These are phyloP conservation scores for Chiua virens DNA, from an alignment of 768 basidiomycete species.

Conservation along the genomic window DNA sequence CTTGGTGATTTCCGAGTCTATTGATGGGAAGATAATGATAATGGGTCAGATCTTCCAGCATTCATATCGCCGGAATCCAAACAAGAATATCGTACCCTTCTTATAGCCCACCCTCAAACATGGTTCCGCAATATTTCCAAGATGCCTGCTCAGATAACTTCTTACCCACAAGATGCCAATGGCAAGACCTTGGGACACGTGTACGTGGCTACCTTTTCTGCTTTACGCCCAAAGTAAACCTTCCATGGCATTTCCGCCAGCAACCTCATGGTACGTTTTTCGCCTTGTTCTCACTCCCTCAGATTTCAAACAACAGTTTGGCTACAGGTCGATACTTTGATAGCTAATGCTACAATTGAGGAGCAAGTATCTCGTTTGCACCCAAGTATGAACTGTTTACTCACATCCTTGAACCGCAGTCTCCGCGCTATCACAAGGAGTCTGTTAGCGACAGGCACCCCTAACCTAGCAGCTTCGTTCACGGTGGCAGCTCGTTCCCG, in stretches of 20 bases:
- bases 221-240: not conserved
- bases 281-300: not conserved
- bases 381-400: constrained; percentile 6
- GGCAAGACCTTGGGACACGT: constrained; percentile 66
- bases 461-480: constrained; percentile 61
- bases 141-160: constrained; percentile 50
- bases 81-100: not conserved
- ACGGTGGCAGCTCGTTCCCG: constrained; percentile 61
- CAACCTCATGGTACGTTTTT: constrained; percentile 33
- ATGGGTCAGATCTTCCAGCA: too few species aligned
- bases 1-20: too few species aligned
- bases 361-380: constrained; percentile 50
- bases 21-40: too few species aligned
- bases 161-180: constrained; percentile 35
- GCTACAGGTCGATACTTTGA: constrained; percentile 61
- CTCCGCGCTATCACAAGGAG: constrained; percentile 73
- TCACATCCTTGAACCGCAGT: constrained; percentile 38
- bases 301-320: not conserved
- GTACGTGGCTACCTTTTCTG: constrained; percentile 41
- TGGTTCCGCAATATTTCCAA: constrained; percentile 9
- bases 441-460: constrained; percentile 68
- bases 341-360: constrained; percentile 71
- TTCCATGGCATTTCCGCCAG: constrained; percentile 10
- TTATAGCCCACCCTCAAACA: constrained; percentile 22
- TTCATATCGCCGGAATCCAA: too few species aligned